Evolutionary conservation across 768 basidiomycete genomes (phyloP).

Genomic region (Suillus clintonianus): DNA sequence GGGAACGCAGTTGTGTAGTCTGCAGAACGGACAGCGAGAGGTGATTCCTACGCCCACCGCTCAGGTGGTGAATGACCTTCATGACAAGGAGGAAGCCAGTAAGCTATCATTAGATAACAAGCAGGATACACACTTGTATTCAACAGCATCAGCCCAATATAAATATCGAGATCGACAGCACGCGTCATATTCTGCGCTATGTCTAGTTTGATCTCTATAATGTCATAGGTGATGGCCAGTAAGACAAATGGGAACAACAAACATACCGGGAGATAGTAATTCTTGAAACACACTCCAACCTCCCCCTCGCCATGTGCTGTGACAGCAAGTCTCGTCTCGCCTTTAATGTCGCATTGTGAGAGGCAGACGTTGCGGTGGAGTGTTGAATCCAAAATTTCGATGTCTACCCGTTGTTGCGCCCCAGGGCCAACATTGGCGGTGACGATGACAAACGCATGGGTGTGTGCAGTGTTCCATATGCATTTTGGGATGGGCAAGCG

Average conservation of each 20-base stretch:
- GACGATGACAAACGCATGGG: conserved; percentile 88
- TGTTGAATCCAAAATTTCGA: conserved; percentile 92
- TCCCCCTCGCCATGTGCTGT: conserved; percentile 94
- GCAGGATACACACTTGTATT: conserved; percentile 84
- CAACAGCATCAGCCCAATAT: conserved; percentile 97
- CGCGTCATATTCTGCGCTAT: conserved; percentile 55
- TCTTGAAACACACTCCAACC: conserved; percentile 94
- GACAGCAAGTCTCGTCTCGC: conserved; percentile 89
- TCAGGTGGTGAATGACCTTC: too few relatives aligned
- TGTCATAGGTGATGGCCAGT: background rate
- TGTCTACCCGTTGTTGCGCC: conserved; percentile 79
- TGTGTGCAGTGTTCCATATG: conserved; percentile 92
- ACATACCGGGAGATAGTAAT: conserved; percentile 75
- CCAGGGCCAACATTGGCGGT: conserved; percentile 90
- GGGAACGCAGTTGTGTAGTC: too few relatives aligned
- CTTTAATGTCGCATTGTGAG: conserved; percentile 84
- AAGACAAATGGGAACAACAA: background rate
- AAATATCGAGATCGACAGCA: conserved; percentile 90
- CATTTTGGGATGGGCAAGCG: conserved; percentile 81
- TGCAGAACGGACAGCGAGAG: too few relatives aligned
- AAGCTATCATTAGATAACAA: background rate
- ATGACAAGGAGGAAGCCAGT: conserved; percentile 9
- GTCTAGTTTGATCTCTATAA: conserved; percentile 46
- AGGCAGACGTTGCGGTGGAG: conserved; percentile 90
- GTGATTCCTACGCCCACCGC: too few relatives aligned